These are phyloP conservation scores for Pseudogymnoascus sp. DNA, from an alignment of 2,329 filamentous ascomycete species.

Conservation along the genomic window DNA sequence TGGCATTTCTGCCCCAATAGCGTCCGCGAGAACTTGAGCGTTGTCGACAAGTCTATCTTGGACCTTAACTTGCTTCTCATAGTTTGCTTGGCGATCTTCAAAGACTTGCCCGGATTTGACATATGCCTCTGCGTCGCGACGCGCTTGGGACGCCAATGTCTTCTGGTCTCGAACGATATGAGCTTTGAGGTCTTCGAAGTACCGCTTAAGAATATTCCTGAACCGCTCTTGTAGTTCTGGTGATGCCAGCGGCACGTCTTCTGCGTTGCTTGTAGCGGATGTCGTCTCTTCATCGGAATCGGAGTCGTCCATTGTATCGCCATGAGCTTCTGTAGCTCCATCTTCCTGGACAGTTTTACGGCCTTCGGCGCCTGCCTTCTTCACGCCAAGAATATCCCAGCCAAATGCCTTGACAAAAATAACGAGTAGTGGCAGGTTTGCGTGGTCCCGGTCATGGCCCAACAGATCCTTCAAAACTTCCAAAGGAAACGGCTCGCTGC, in stretches of 20 bases:
- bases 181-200: slow-evolving; percentile 85
- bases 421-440: slow-evolving; percentile 83
- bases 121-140: slow-evolving; percentile 94
- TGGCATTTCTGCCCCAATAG: slow-evolving; percentile 85
- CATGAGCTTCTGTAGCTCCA: slow-evolving; percentile 49
- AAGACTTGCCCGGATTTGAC: slow-evolving; percentile 98
- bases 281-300: slow-evolving; percentile 42
- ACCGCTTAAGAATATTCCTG: slow-evolving; percentile 72
- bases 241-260: slow-evolving; percentile 67
- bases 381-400: slow-evolving; percentile 88
- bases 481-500: slow-evolving; percentile 85
- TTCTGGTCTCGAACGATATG: slow-evolving; percentile 91
- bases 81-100: slow-evolving; percentile 91
- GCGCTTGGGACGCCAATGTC: slow-evolving; percentile 73
- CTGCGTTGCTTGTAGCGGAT: slow-evolving; percentile 34
- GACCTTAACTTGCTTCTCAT: slow-evolving; percentile 85
- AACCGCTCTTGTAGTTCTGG: slow-evolving; percentile 78
- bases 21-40: slow-evolving; percentile 83
- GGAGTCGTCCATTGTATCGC: slow-evolving; percentile 37
- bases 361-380: slow-evolving; percentile 61
- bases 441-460: slow-evolving; percentile 85
- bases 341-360: slow-evolving; percentile 79
- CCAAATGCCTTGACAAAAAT: slow-evolving; percentile 93
- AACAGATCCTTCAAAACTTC: slow-evolving; percentile 97
- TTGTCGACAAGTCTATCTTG: slow-evolving; percentile 87